Base-by-base conservation (phyloP, 2,329 filamentous ascomycete species). In the Claviceps quebecensis region DNA sequence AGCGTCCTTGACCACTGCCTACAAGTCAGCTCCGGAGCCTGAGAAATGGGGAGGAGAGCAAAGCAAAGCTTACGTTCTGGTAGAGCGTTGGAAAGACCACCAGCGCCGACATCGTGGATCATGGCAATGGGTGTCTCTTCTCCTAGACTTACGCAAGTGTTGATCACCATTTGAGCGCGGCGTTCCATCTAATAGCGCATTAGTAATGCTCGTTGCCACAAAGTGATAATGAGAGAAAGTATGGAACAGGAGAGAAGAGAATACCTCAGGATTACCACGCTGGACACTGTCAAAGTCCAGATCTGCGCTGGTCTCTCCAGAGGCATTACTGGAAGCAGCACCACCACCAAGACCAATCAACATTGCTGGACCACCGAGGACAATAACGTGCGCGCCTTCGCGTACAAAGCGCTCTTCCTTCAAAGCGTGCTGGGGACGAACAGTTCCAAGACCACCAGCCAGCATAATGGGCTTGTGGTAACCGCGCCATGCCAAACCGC, bases 381-480 rank as follows among this genome's bases (percentile, higher is more conserved):
- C 91, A 57, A 98, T 84, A 45, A 95, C 78, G 64, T 91, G 87
- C 17, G 90, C 89, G n/a, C 89, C 91, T 49, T 89, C 79, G 49
- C 83, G 83, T 17, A 98, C 93, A 55, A 87, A 75, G 13, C 78
- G 75, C 8, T 84, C 80, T 55, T 86, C 78, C 70, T 98, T 98
- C 53, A 96, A 75, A 2, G 93, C 91, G 63, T 95, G 87, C 60
- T 91, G 83, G 14, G 93, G 91, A 53, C 93, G 75, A 34, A 97
- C 91, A 5, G 87, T 95, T 47, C 93, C 93, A 38, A 97, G 81
- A 63, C 93, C 93, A 63, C 93, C 93, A 55, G 93, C 93, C 69
- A 98, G 88, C 87, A 96, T 95, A 66, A 95, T 96, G 9, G 93
- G 93, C 72, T 98, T 98, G 70, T 97, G 93, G 65, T 95, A 98